Evolutionary conservation across 2,329 filamentous ascomycete species (phyloP).

Genomic region (Diaporthe capsici): DNA sequence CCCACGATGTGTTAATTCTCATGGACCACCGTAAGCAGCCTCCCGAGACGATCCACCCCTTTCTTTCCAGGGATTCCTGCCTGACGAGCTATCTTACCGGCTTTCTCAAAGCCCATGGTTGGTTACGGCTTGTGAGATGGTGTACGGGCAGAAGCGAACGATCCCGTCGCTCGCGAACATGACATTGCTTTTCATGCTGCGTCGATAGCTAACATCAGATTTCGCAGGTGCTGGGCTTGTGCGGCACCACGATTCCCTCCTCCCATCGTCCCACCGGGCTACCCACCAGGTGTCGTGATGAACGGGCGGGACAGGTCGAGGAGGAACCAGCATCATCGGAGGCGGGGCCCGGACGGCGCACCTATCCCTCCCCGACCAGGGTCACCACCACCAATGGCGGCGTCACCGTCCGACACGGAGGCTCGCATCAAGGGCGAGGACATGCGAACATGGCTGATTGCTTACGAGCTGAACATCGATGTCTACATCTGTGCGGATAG

Average conservation of each 20-base stretch:
- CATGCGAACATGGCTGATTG: conserved; percentile 61
- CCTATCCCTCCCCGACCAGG: conserved; percentile 32
- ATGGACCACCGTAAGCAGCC: conserved; percentile 49
- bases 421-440: conserved; percentile 60
- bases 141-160: too few species aligned
- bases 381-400: conserved; percentile 38
- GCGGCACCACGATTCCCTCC: conserved; percentile 52
- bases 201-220: neutral
- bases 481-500: conserved; percentile 65
- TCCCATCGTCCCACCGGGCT: conserved; percentile 45
- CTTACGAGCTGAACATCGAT: conserved; percentile 62
- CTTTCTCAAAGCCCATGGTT: neutral
- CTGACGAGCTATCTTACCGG: neutral
- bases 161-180: neutral
- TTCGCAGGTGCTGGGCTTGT: conserved; percentile 57
- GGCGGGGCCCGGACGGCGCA: conserved; percentile 36
- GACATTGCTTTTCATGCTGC: neutral
- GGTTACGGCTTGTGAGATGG: neutral
- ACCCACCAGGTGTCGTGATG: conserved; percentile 28
- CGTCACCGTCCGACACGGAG: conserved; percentile 43
- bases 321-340: conserved; percentile 35
- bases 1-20: conserved; percentile 53
- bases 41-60: neutral
- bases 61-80: neutral
- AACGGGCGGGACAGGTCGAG: conserved; percentile 23